Evolutionary conservation across 31 red algal species (phyloP).

Genomic region (Asparagopsis taxiformis): DNA sequence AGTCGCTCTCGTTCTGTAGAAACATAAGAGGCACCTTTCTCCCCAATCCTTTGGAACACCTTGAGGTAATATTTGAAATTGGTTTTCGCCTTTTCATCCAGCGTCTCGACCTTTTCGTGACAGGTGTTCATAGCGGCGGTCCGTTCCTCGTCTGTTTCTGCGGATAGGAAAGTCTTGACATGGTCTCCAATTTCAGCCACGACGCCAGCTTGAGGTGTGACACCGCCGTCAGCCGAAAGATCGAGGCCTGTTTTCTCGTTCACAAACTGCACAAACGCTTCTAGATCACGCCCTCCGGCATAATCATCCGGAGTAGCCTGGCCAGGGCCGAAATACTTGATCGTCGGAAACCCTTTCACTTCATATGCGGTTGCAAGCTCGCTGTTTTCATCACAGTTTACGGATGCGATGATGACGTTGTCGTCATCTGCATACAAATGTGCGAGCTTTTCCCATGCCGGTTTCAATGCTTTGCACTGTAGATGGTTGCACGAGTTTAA

Average conservation of each 20-base stretch:
- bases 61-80: constrained; percentile 75
- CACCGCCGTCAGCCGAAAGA: constrained; percentile 55
- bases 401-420: constrained; percentile 53
- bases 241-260: constrained; percentile 70
- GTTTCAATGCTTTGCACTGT: constrained; percentile 68
- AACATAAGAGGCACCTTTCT: constrained; percentile 62
- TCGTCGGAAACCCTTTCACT: constrained; percentile 55
- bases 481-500: background rate
- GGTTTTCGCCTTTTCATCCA: constrained; percentile 31
- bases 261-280: constrained; percentile 42
- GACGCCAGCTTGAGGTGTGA: constrained; percentile 28
- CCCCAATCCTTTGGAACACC: constrained; percentile 55
- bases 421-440: constrained; percentile 53
- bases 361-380: constrained; percentile 28
- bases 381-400: constrained; percentile 65
- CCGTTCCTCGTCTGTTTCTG: constrained; percentile 46
- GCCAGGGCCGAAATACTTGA: constrained; percentile 45
- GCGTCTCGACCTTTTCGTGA: constrained; percentile 27
- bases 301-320: constrained; percentile 29
- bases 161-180: constrained; percentile 49
- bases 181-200: constrained; percentile 54
- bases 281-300: constrained; percentile 25
- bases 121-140: constrained; percentile 28
- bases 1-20: constrained; percentile 64
- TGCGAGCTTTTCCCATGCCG: constrained; percentile 58